Evolutionary conservation across 2,329 filamentous ascomycete genomes (phyloP), one percentile per base, ranked within the genome.

Genomic region (Tympanopsis confertula): DNA sequence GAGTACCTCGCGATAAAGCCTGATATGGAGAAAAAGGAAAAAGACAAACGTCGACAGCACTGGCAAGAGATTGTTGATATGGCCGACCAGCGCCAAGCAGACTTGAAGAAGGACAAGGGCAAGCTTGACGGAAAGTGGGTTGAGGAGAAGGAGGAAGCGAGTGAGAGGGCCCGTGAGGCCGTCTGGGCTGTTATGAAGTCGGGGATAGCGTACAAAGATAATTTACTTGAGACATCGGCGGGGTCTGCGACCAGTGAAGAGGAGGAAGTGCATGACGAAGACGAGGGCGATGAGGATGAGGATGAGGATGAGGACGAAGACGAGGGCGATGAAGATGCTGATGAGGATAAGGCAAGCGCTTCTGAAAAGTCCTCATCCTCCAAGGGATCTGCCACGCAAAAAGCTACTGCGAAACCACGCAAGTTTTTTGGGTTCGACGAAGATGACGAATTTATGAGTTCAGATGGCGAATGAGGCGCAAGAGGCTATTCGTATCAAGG

Each of bases 1-100:
- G 88, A 96, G 56, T 96, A 95, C 51, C 71, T 96, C 2, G 86
- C 88, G 2, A 84, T 94, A 47, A 95, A 96, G 56, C 91, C 93
- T 0, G 89, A 95, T 43, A 95, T 98, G 89, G 91, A 95, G 45
- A 79, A 82, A 59, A 86, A 86, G 54, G 87, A 96, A 56, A 89
- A 87, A 52, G 88, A 95, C 54, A 82, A 83, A 59, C 75, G 87
- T 35, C 73, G 83, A 35, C 78, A 83, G 57, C 68, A 88, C 35
- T 94, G 87, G 86, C 80, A 94, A 56, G 75, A 88, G 51, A 82
- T 96, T 39, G 82, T 96, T 12, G 83, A 89, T 36, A 70, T 81
- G 41, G 80, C 91, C 0, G 89, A 96, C 56, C 73, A 78, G 43
- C 82, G 79, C 47, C 82, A 94, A 50, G 81, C 86, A 26, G 88